Evolutionary conservation across 2,329 filamentous ascomycete species (phyloP), one percentile per base, ranked within the genome.

Genomic region (Aspergillus caelatus): DNA sequence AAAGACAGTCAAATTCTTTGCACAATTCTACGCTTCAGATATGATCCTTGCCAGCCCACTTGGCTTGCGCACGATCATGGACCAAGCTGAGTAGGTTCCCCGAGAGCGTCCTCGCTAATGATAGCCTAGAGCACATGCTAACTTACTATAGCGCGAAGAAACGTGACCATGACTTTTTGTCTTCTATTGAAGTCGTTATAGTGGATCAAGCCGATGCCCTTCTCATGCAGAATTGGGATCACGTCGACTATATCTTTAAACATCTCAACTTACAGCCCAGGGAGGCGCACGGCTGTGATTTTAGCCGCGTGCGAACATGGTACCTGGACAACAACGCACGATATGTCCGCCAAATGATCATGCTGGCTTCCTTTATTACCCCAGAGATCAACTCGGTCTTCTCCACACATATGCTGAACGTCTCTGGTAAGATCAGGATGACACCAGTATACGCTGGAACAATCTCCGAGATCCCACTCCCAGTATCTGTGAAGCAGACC

Each of bases 141-240:
- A 66, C 32, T 21, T 43, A 26, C 19, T 58, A 61, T 60, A 84
- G 81, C 69, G 85, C 83, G 64, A 90, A 90, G 75, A 88, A 88
- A 67, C 80, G 86, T 41, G 94, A 98, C 75, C 89, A 88, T 70
- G 95, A 99, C 78, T 99, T 97, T 75, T 84, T 99, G 16, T 94
- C 91, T 62, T 98, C 94, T 1, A 92, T 99, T 71, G 95, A 99
- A 79, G 79, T 99, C 58, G 89, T 95, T 36, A 84, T 98, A 54
- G 85, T 97, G 65, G 95, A 99, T 76, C 94, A 98, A 78, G 91
- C 93, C 14, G 94, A 98, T 77, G 93, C 93, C 0, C 86, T 97
- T 48, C 86, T 96, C 10, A 97, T 97, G 93, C 95, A 99, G 77
- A 98, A 97, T 77, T 98, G 94, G 94, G 93, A 97, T 73, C 94